These are phyloP conservation scores for Phaffomyces antillensis DNA, from an alignment of 805 yeast genomes.

Conservation along the genomic window DNA sequence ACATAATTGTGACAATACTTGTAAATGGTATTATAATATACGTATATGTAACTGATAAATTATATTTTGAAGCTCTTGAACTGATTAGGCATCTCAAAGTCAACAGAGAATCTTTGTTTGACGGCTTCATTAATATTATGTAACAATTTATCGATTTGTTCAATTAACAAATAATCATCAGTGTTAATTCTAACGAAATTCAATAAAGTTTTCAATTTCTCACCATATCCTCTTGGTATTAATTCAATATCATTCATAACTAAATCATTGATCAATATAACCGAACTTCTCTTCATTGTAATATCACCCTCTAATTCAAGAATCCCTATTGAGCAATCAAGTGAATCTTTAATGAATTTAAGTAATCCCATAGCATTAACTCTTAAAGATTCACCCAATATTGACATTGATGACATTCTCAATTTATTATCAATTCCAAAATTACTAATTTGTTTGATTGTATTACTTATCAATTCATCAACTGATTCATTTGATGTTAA, in stretches of 20 bases:
- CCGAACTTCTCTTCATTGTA: slow-evolving; percentile 63
- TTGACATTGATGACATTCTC: slow-evolving; percentile 82
- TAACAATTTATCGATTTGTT: slow-evolving; percentile 42
- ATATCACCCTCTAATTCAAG: slow-evolving; percentile 51
- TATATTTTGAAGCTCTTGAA: slow-evolving; percentile 1
- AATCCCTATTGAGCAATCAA: slow-evolving; percentile 76
- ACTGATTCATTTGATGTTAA: slow-evolving; percentile 32
- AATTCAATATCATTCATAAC: slow-evolving; percentile 41
- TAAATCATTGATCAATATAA: slow-evolving; percentile 59
- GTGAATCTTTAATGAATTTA: slow-evolving; percentile 42
- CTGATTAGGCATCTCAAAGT: slow-evolving; percentile 1
- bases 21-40: no score
- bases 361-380: slow-evolving; percentile 48
- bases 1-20: no score
- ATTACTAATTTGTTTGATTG: slow-evolving; percentile 34
- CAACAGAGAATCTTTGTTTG: slow-evolving; percentile 5
- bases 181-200: slow-evolving; percentile 42
- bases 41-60: no score
- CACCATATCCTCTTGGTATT: slow-evolving; percentile 43
- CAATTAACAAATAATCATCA: slow-evolving; percentile 50
- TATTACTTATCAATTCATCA: slow-evolving; percentile 33
- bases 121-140: slow-evolving; percentile 21
- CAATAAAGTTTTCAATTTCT: slow-evolving; percentile 34
- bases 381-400: slow-evolving; percentile 67
- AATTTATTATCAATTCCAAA: slow-evolving; percentile 46